Percentiles rank a stretch among this genome's conserved stretches.
These are phyloP conservation scores for Lodderomyces jiufengensis DNA, from an alignment of 1,139 yeast genomes.

Conservation along the genomic window DNA sequence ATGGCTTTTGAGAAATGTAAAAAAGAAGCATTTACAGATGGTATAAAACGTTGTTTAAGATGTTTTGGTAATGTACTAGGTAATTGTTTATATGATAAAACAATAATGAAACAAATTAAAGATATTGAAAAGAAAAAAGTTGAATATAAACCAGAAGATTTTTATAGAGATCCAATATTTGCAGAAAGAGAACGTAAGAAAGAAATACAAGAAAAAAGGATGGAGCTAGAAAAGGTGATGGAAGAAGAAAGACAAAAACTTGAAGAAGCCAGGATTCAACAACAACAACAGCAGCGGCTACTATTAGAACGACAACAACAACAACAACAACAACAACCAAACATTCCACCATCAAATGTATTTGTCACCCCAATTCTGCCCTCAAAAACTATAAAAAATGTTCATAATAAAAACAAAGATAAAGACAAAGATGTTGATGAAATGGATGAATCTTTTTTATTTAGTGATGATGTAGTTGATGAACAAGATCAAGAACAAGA, in stretches of 20 bases:
- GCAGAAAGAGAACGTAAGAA: conserved; percentile 28
- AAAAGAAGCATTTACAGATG: conserved; percentile 82
- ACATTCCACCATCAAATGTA: conserved; percentile 10
- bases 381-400: conserved; percentile 15
- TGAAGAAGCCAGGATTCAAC: conserved; percentile 2
- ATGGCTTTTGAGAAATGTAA: conserved; percentile 79
- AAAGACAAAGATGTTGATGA: conserved; percentile 23
- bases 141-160: conserved; percentile 47
- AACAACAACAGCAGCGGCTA: conserved; percentile 6
- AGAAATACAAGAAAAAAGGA: conserved; percentile 8
- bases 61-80: conserved; percentile 81
- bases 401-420: conserved; percentile 25
- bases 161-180: conserved; percentile 37
- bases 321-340: conserved; percentile 3
- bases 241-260: conserved; percentile 4
- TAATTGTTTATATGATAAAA: conserved; percentile 72
- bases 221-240: conserved; percentile 3
- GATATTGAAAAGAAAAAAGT: conserved; percentile 44
- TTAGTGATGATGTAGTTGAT: conserved; percentile 56
- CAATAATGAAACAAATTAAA: conserved; percentile 54
- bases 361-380: conserved; percentile 14
- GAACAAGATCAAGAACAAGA: conserved; percentile 7
- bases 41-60: conserved; percentile 68
- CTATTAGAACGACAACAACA: conserved; percentile 1
- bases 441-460: conserved; percentile 62